Evolutionary conservation across 352 stramenopile species (phyloP).

Genomic region (Globisporangium nodosum): DNA sequence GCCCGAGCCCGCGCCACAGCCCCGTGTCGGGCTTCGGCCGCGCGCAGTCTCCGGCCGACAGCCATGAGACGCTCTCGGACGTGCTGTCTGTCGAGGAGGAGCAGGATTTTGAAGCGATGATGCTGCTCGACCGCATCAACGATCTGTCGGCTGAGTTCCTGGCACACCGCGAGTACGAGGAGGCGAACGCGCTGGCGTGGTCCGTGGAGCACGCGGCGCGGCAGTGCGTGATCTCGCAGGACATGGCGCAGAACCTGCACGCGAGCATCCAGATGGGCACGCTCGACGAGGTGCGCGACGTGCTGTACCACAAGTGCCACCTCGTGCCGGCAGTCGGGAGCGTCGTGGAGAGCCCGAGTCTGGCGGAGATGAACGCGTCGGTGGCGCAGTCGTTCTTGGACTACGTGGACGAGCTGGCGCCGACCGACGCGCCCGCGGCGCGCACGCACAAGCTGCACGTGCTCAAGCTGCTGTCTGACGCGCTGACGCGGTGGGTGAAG

Average conservation of each 20-base stretch:
- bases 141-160: constrained; percentile 59
- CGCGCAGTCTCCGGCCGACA: constrained; percentile 20
- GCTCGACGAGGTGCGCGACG: constrained; percentile 64
- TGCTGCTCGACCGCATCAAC: constrained; percentile 65
- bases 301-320: constrained; percentile 82
- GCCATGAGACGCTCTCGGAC: constrained; percentile 47
- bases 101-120: constrained; percentile 57
- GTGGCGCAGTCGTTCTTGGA: constrained; percentile 41
- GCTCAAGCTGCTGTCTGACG: constrained; percentile 60
- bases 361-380: constrained; percentile 24
- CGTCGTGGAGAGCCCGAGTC: constrained; percentile 37
- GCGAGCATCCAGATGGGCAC: constrained; percentile 50
- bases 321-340: constrained; percentile 65
- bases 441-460: constrained; percentile 67
- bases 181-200: constrained; percentile 61
- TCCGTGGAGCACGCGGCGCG: constrained; percentile 66
- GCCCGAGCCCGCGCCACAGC: constrained; percentile 51
- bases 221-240: constrained; percentile 51
- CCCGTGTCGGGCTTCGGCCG: constrained; percentile 27
- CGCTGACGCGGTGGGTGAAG: constrained; percentile 76
- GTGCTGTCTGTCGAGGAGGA: constrained; percentile 51
- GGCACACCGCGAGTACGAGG: constrained; percentile 62
- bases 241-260: constrained; percentile 64
- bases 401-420: constrained; percentile 53
- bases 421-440: constrained; percentile 35